Base-by-base conservation (phyloP, 2,329 filamentous ascomycete genomes). In the Clathrospora elynae region DNA sequence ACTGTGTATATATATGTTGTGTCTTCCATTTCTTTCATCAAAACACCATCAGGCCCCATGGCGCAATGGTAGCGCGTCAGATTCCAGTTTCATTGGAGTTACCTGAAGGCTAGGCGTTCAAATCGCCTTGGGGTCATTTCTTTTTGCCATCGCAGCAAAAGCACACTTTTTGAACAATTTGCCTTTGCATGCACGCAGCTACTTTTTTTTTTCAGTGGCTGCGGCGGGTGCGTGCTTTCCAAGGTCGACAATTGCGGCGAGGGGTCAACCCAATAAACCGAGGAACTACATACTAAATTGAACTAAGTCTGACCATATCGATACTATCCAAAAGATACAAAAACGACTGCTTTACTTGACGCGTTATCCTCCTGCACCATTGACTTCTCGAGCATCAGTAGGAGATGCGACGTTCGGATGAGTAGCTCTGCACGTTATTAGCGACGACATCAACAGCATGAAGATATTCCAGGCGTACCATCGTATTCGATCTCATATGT, bases 401-500 rank as follows among this genome's bases (percentile, higher is more conserved):
- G 42, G 9, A 67, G 55, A 48, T 67, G 58, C 10, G 61, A 65
- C 5, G 65, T 68, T 19, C 61, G 55, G 18, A 67, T 58, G 12
- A 68, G 50, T 5, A 67, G 55, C 38, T 67, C 67, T 66, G 14
- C 18, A 7, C 6, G 6, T 18, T 12, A 29, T 52, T 10, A 52
- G 46, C 19, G 7, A 31, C 4, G 6, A 22, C 2, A 4, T 14
- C 9, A 7, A 17, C 12, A n/a, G 16, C 10, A 11, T 14, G 28
- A 19, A 17, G 10, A 8, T 3, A 17, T 5, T 19, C 14, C 17
- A 17, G 30, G 62, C 77, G 45, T 73, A 89, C 87, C 84, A 79
- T 88, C 77, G 59, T 88, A 87, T 42, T 87, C 80, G 18, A 93
- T 73, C 29, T 79, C 79, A 62, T 90, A 93, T 39, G 77, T 82